Percentiles rank a stretch among this genome's conserved stretches.
Conservation (phyloP, 805 yeast species). For the Yarrowia alimentaria region DNA sequence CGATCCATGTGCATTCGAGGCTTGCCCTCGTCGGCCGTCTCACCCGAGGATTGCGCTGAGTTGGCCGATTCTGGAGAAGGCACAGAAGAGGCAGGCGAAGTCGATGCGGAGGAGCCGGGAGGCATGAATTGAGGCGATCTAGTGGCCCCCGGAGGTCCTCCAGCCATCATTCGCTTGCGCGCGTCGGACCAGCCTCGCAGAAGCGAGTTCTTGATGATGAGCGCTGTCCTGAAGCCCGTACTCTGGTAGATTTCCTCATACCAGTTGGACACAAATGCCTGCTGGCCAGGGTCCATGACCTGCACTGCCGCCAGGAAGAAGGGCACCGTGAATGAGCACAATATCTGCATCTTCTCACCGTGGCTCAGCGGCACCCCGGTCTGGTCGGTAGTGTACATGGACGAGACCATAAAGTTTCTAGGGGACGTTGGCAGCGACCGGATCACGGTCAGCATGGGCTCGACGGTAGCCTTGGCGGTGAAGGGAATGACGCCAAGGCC, state of each 20-base stretch:
- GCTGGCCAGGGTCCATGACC: slow-evolving; percentile 8
- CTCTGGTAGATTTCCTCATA: slow-evolving; percentile 6
- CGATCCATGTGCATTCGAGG: background rate
- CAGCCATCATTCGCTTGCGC: background rate
- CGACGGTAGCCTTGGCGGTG: slow-evolving; percentile 7
- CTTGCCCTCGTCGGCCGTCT: slow-evolving; percentile 4
- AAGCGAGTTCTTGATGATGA: slow-evolving; percentile 15
- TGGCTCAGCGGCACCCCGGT: background rate
- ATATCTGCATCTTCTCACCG: slow-evolving; percentile 14
- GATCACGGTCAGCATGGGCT: slow-evolving; percentile 15
- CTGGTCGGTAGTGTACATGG: slow-evolving; percentile 9
- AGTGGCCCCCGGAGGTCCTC: background rate
- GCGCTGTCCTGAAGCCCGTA: slow-evolving; percentile 11
- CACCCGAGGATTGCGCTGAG: background rate
- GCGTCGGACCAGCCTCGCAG: slow-evolving; percentile 15
- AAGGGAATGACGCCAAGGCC: slow-evolving; percentile 16
- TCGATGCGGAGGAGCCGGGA: background rate
- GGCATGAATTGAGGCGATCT: background rate
- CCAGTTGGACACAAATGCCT: slow-evolving; percentile 11
- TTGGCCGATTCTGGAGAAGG: slow-evolving; percentile 5
- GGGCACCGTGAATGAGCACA: slow-evolving; percentile 19
- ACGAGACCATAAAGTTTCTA: background rate
- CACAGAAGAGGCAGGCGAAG: background rate
- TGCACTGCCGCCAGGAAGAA: slow-evolving; percentile 4
- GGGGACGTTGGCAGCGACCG: slow-evolving; percentile 2